Conservation (phyloP, 768 basidiomycete genomes). For the Galerina marginata region DNA sequence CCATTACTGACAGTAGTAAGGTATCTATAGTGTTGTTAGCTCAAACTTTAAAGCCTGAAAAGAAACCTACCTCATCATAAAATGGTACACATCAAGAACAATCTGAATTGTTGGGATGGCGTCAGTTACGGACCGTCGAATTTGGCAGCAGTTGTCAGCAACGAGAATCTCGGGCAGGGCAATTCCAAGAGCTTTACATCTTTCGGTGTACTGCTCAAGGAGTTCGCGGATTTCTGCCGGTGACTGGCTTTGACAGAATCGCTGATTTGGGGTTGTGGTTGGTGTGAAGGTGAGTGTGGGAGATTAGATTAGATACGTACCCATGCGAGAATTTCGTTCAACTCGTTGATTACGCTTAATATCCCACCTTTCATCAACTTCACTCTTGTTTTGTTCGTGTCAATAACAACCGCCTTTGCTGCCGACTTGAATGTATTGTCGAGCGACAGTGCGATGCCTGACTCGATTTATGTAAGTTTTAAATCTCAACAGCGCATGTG, state of each 20-base stretch:
- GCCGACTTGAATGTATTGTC: slow-evolving; percentile 13
- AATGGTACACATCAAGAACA: slow-evolving; percentile 11
- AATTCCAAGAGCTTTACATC: background rate
- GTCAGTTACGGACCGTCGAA: background rate
- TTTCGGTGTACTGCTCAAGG: background rate
- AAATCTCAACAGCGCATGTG: no score
- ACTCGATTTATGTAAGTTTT: background rate
- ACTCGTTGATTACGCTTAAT: slow-evolving; percentile 8
- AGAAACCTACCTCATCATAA: background rate
- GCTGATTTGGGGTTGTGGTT: background rate
- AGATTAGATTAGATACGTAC: background rate
- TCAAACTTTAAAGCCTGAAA: background rate
- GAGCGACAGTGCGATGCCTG: background rate
- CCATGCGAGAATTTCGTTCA: slow-evolving; percentile 4
- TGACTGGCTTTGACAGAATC: slow-evolving; percentile 8
- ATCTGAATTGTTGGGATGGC: background rate
- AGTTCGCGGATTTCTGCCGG: slow-evolving; percentile 1
- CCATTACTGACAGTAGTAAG: background rate
- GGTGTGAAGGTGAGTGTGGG: background rate
- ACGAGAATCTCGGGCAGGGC: background rate
- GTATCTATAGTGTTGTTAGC: slow-evolving; percentile 1
- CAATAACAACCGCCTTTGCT: background rate
- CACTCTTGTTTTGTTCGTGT: background rate
- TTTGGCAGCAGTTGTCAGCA: slow-evolving; percentile 12
- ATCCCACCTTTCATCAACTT: slow-evolving; percentile 12